Percentiles rank a stretch among this genome's conserved stretches.
These are phyloP conservation scores for Polysphondylium violaceum DNA, from an alignment of 78 protist genomes.

Conservation along the genomic window DNA sequence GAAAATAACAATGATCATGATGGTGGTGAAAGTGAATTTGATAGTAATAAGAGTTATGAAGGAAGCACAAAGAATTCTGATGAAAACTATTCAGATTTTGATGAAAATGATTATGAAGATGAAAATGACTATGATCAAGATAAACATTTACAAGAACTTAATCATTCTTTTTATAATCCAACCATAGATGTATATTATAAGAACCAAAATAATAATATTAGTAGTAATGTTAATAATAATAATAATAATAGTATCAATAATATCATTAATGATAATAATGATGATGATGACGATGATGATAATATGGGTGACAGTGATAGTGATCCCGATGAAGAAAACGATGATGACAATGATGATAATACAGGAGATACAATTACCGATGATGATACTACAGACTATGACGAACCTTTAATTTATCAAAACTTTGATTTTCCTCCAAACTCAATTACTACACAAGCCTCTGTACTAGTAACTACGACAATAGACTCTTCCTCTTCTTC, in stretches of 20 bases:
- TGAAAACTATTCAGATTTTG: too few relatives aligned
- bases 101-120: background rate
- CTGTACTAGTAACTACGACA: too few relatives aligned
- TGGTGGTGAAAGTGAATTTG: background rate
- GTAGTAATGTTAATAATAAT: background rate
- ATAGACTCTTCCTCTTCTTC: too few relatives aligned
- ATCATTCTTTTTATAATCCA: background rate
- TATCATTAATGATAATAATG: background rate
- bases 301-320: background rate
- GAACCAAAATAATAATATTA: background rate
- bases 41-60: slow-evolving; percentile 1
- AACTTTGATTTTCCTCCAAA: slow-evolving; percentile 3
- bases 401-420: slow-evolving; percentile 11
- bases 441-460: too few relatives aligned
- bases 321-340: background rate
- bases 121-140: background rate
- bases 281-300: background rate
- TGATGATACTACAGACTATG: background rate
- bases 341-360: slow-evolving; percentile 7
- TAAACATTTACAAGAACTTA: background rate
- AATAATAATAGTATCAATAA: background rate
- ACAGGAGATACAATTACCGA: background rate
- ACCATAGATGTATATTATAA: background rate
- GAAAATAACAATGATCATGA: background rate
- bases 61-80: background rate